Evolutionary conservation across 2,329 filamentous ascomycete genomes (phyloP), one percentile per base, ranked within the genome.

Genomic region (Aquanectria penicillioides): DNA sequence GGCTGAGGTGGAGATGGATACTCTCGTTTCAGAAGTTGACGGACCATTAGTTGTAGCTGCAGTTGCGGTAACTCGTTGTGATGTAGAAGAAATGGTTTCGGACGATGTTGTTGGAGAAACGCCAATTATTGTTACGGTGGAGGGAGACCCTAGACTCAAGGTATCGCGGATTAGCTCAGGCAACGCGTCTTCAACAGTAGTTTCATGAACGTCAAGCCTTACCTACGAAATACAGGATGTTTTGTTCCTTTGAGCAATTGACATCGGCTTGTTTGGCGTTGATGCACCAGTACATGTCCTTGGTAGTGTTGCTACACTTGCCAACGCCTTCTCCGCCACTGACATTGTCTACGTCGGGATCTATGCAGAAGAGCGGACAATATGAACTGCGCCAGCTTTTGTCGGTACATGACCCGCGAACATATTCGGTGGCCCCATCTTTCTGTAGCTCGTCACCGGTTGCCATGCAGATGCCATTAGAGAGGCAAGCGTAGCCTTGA

Each of bases 401-500:
- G 17, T 53, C 49, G 2, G 49, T 53, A 18, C 49, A 53, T 12
- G 34, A 38, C 13, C 49, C 49, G 20, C 49, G 49, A 15, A 53
- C 49, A 44, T 43, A 53, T n/a, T 53, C 15, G 36, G 37, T 22
- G 10, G 37, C 49, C 11, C 20, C 37, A 9, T n/a, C 11, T 28
- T 43, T 53, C 26, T 44, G 25, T 4, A 53, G n/a, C 20, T 28
- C 28, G 8, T 28, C 26, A 6, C 37, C 37, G 2, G 49, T 44
- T 2, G 49, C 49, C 22, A 43, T 36, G 29, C 37, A 53, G 10
- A 43, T 37, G 10, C 38, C 28, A 13, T 53, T 53, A 2, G 49
- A 44, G 18, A 53, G 37, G 17, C 49, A 53, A 12, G 49, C 37
- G 29, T 53, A 53, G 6, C 49, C 49, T 15, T 44, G 49, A 12